Conservation (phyloP, 208 protist genomes). For the Leishmania major region DNA sequence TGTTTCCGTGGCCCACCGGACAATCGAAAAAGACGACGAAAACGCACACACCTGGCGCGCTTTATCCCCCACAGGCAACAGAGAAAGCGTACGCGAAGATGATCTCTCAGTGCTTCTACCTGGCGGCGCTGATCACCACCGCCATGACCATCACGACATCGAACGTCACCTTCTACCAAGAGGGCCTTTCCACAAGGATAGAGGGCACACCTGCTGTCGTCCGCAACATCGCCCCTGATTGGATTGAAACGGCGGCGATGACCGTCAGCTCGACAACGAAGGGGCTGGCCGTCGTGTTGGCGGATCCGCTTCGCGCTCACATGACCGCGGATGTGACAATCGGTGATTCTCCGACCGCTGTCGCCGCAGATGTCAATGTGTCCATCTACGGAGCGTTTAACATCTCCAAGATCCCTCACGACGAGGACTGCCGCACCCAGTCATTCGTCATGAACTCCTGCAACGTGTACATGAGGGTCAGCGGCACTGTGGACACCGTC, state of each 20-base stretch:
- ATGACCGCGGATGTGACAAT: neutral
- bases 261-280: slow-evolving; percentile 13
- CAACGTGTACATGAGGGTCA: neutral
- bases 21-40: no score
- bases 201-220: neutral
- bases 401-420: slow-evolving; percentile 2
- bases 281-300: neutral
- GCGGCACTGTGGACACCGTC: neutral
- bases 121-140: slow-evolving; percentile 14
- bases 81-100: neutral
- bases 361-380: neutral
- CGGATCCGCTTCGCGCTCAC: slow-evolving; percentile 7
- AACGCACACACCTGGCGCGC: neutral
- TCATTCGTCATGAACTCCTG: slow-evolving; percentile 9
- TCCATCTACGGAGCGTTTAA: slow-evolving; percentile 4
- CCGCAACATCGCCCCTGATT: neutral
- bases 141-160: slow-evolving; percentile 12
- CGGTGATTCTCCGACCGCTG: neutral
- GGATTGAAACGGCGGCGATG: neutral
- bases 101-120: slow-evolving; percentile 18
- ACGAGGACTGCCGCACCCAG: slow-evolving; percentile 2
- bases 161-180: slow-evolving; percentile 5
- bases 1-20: neutral
- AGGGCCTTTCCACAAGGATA: neutral
- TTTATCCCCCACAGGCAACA: neutral